Percentiles rank a stretch among this genome's conserved stretches.
Conservation (phyloP, 768 basidiomycete species). For the Rhizopogon vesiculosus region DNA sequence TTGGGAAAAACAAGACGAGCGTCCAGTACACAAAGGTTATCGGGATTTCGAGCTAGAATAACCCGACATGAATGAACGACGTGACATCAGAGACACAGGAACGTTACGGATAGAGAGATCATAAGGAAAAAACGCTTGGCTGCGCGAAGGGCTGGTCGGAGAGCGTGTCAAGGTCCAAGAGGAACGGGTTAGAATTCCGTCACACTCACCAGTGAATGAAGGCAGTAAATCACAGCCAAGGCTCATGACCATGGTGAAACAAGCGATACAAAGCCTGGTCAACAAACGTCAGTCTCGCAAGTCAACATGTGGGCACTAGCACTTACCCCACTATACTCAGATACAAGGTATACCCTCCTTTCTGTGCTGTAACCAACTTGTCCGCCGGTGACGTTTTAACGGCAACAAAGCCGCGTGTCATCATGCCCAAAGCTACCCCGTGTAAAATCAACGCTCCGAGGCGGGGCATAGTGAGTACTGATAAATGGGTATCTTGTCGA, state of each 20-base stretch:
- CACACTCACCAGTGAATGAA: conserved; percentile 26
- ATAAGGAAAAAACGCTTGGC: conserved; percentile 58
- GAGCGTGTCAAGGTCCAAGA: neutral
- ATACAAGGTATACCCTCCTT: conserved; percentile 67
- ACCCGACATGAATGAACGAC: neutral
- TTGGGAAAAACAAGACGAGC: conserved; percentile 49
- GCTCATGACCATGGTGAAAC: conserved; percentile 37
- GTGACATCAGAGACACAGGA: neutral
- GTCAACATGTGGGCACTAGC: neutral
- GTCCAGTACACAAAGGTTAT: conserved; percentile 68
- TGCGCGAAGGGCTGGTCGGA: conserved; percentile 20
- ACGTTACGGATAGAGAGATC: conserved; percentile 57
- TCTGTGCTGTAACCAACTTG: conserved; percentile 35
- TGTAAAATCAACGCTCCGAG: conserved; percentile 24
- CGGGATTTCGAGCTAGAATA: conserved; percentile 36
- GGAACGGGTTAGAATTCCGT: neutral
- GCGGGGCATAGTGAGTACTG: neutral
- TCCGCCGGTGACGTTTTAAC: conserved; percentile 14
- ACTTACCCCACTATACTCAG: conserved; percentile 75
- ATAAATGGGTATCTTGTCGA: neutral
- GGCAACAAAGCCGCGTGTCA: conserved; percentile 32
- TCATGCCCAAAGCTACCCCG: conserved; percentile 22
- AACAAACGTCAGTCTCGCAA: neutral
- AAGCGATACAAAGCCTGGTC: conserved; percentile 32
- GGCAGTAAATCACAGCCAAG: conserved; percentile 39